Percentiles rank a stretch among this genome's conserved stretches.
These are phyloP conservation scores for Trametes pubescens DNA, from an alignment of 1,284 basidiomycete species.

Conservation along the genomic window DNA sequence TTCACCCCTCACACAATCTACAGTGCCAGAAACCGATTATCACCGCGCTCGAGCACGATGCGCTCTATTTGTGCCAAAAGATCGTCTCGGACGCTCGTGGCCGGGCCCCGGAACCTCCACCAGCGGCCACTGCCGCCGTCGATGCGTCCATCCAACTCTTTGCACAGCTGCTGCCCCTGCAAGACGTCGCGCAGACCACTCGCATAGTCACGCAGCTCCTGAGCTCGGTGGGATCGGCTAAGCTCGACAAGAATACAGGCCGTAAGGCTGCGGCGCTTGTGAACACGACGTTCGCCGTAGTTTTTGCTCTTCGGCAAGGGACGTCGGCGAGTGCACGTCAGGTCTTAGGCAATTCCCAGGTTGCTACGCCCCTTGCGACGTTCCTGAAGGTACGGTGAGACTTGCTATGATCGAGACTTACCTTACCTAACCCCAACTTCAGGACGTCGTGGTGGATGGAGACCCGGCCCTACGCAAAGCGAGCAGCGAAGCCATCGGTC, in stretches of 20 bases:
- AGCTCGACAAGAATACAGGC: constrained; percentile 89
- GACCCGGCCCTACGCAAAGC: constrained; percentile 82
- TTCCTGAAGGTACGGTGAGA: constrained; percentile 75
- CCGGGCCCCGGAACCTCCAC: constrained; percentile 68
- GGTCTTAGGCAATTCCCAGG: constrained; percentile 71
- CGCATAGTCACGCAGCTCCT: constrained; percentile 77
- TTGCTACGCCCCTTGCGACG: constrained; percentile 74
- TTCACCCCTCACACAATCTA: not conserved
- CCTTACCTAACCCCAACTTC: constrained; percentile 3
- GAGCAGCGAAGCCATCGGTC: constrained; percentile 92
- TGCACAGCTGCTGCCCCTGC: constrained; percentile 79
- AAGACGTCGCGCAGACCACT: constrained; percentile 75
- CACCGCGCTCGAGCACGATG: constrained; percentile 88
- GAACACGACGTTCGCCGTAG: constrained; percentile 85
- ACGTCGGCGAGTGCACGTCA: constrained; percentile 62
- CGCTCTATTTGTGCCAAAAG: constrained; percentile 76
- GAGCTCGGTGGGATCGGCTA: constrained; percentile 76
- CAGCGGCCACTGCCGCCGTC: constrained; percentile 85
- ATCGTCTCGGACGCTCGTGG: constrained; percentile 52
- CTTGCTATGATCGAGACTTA: not conserved
- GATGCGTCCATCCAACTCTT: constrained; percentile 93
- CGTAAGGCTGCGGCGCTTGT: constrained; percentile 88
- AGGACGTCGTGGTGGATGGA: constrained; percentile 86
- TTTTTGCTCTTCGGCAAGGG: constrained; percentile 75
- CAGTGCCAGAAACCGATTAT: constrained; percentile 84